Base-by-base conservation (phyloP, 2,329 filamentous ascomycete species). In the Cercospora nicotianae region DNA sequence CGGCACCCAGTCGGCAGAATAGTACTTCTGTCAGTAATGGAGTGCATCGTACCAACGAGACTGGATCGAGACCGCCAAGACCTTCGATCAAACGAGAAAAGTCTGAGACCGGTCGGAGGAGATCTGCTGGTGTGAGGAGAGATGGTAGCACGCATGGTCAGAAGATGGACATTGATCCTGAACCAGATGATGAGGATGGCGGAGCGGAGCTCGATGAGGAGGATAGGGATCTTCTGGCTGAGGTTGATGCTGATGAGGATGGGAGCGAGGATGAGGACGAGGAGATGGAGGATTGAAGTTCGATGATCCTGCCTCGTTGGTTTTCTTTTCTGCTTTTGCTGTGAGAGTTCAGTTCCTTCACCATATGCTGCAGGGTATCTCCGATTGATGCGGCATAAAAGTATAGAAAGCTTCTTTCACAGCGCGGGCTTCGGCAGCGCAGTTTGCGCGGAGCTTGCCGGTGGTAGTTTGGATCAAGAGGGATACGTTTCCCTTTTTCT, bases 211-310 rank as follows among this genome's bases (percentile, higher is more conserved):
- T 79, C 39, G 79, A 80, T 66, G 78, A 80, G 60, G 77, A 79
- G 67, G 79, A 80, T 67, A 69, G 78, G 36, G 78, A 80, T 65
- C 58, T 80, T 45, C 69, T 80, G 7, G 78, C 76, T 0, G 78
- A 80, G 51, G 76, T 77, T 9, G 78, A 79, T 73, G 74, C 73
- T 45, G 72, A 79, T 69, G 75, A 78, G 30, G 80, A 81, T 16
- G 77, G 77, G 20, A 75, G 77, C 39, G 77, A 79, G 9, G 77
- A 77, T 58, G 75, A 79, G 63, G 75, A 77, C 33, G 73, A 74
- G 45, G 74, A 74, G 48, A 72, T 73, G 69, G 70, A 68, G 61
- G 70, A 74, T 55, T 72, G 57, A 67, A n/a, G 26, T 20, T 16
- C 16, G 1, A 20, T 26, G 53, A 5, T 53, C 20, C 23, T n/a